Conservation (phyloP, 192 early-diverging fungal species). For the Spizellomyces sp. region DNA sequence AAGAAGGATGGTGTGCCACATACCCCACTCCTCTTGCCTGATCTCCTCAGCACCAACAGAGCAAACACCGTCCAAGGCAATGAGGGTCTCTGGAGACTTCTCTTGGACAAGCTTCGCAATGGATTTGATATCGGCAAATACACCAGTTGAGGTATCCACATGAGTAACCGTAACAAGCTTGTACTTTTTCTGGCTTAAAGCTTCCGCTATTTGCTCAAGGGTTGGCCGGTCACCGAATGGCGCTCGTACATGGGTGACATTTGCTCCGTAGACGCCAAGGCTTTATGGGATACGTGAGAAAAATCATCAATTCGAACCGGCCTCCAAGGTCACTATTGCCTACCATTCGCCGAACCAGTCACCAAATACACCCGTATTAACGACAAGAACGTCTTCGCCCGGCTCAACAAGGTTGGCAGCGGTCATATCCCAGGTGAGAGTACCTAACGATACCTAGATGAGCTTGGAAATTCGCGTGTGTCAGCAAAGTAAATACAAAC, state of each 20-base stretch:
- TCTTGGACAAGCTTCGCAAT: slow-evolving; percentile 73
- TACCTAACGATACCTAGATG: slow-evolving; percentile 32
- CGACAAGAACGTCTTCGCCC: slow-evolving; percentile 83
- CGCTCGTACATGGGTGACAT: slow-evolving; percentile 75
- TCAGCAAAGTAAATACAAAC: slow-evolving; percentile 40
- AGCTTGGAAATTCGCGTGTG: neutral
- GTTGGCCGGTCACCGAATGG: slow-evolving; percentile 70
- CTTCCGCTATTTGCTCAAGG: slow-evolving; percentile 66
- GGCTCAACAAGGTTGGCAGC: slow-evolving; percentile 89
- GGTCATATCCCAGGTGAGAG: slow-evolving; percentile 96
- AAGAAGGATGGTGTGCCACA: neutral
- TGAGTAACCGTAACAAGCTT: slow-evolving; percentile 93
- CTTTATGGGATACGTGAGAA: slow-evolving; percentile 32
- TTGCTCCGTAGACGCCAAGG: slow-evolving; percentile 85
- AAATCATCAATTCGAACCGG: neutral
- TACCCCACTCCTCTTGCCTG: slow-evolving; percentile 85
- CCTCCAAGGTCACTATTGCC: neutral
- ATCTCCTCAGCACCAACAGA: slow-evolving; percentile 93
- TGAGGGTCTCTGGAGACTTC: slow-evolving; percentile 82
- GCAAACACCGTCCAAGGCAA: slow-evolving; percentile 95
- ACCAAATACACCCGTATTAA: slow-evolving; percentile 95
- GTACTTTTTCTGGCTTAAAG: slow-evolving; percentile 59
- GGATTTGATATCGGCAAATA: slow-evolving; percentile 80
- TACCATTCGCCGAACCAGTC: slow-evolving; percentile 92
- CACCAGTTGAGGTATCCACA: slow-evolving; percentile 95